Evolutionary conservation across 495 filamentous ascomycete species (phyloP).

Genomic region (Xylaria curta): DNA sequence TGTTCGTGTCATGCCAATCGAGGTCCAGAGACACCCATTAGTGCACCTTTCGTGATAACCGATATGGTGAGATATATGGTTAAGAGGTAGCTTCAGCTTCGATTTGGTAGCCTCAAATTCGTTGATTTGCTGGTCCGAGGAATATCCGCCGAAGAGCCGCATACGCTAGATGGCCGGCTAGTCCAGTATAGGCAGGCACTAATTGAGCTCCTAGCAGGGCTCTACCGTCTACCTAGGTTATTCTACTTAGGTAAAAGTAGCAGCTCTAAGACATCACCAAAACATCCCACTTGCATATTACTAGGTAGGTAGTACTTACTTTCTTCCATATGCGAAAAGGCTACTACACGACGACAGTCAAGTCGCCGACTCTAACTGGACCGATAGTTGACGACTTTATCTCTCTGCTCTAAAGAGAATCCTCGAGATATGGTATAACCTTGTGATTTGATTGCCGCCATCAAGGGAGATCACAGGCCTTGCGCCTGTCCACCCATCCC

Average conservation of each 20-base stretch:
- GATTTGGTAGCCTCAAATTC: conserved; percentile 26
- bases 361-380: neutral
- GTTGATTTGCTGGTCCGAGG: conserved; percentile 32
- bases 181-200: neutral
- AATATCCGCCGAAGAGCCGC: conserved; percentile 24
- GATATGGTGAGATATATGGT: neutral
- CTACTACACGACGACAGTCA: neutral
- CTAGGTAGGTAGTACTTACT: neutral
- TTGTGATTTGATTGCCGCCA: neutral
- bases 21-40: neutral
- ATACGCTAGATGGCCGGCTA: neutral
- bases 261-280: neutral
- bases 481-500: conserved; percentile 1
- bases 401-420: neutral
- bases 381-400: neutral
- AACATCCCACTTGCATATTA: neutral
- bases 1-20: conserved; percentile 31
- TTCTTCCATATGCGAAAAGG: neutral
- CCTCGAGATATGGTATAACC: conserved; percentile 16
- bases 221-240: neutral
- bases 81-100: neutral
- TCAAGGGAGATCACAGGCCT: conserved; percentile 6
- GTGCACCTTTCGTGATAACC: neutral
- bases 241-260: neutral
- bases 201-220: neutral